These are phyloP conservation scores for Stropharia rugosoannulata DNA, from an alignment of 768 basidiomycete species.

Conservation along the genomic window DNA sequence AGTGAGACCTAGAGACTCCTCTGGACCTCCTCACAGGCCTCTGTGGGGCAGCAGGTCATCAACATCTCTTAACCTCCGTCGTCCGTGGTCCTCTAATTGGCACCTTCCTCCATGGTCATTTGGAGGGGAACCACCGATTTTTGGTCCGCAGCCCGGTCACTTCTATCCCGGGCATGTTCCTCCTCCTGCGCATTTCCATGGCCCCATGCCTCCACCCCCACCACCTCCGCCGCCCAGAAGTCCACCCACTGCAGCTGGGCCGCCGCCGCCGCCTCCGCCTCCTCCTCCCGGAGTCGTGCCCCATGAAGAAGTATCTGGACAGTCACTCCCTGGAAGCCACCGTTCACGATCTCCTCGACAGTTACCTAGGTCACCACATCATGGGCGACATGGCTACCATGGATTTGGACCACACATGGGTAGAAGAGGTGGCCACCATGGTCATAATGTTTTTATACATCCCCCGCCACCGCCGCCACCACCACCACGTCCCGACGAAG, in stretches of 20 bases:
- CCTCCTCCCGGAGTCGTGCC: not conserved
- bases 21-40: not conserved
- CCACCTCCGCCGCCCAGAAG: not conserved
- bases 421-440: not conserved
- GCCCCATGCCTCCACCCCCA: conserved; percentile 1
- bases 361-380: not conserved
- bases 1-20: not conserved
- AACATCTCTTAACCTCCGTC: conserved; percentile 4
- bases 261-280: not conserved
- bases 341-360: not conserved
- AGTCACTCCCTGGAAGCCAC: not conserved
- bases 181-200: conserved; percentile 14
- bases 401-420: not conserved
- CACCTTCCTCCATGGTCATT: conserved; percentile 6
- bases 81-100: conserved; percentile 11
- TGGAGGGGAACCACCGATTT: conserved; percentile 1
- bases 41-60: conserved; percentile 9
- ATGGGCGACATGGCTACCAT: not conserved
- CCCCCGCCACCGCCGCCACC: conserved; percentile 13
- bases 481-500: too few relatives aligned
- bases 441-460: conserved; percentile 8
- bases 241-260: not conserved
- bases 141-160: conserved; percentile 6
- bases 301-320: not conserved
- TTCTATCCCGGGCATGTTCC: conserved; percentile 5